phyloP scores from a whole-genome alignment of 73 alveolate species.

The Breviolum minutum region DNA sequence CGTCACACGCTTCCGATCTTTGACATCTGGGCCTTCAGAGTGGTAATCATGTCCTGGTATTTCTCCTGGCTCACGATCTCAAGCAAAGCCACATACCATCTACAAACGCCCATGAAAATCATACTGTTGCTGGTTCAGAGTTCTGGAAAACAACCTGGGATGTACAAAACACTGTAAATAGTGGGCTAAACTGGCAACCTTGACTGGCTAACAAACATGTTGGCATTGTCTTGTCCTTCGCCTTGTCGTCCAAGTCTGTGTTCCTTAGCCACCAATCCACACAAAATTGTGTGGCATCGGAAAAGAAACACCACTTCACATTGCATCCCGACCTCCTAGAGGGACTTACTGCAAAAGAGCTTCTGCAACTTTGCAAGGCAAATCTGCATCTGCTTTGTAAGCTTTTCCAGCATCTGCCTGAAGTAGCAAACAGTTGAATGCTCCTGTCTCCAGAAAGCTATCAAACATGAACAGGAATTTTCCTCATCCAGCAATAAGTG shows the following conservation, averaged over 20 bases:
- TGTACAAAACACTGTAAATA: neutral
- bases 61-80: conserved; percentile 37
- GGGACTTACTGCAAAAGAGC: neutral
- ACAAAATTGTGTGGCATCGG: neutral
- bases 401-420: conserved; percentile 92
- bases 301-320: neutral
- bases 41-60: conserved; percentile 90
- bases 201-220: neutral
- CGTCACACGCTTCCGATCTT: conserved; percentile 57
- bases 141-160: no score
- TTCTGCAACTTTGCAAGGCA: conserved; percentile 69
- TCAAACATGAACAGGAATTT: neutral
- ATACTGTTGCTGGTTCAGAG: no score
- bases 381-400: conserved; percentile 80
- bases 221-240: conserved; percentile 41
- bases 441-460: neutral
- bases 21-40: conserved; percentile 75
- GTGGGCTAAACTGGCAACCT: no score
- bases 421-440: neutral
- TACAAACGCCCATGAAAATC: no score
- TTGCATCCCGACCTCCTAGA: neutral
- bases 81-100: no score
- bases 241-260: conserved; percentile 79
- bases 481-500: neutral
- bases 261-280: conserved; percentile 6